phyloP scores from a whole-genome alignment of 768 basidiomycete genomes.

The Leccinum subgranulosum region DNA sequence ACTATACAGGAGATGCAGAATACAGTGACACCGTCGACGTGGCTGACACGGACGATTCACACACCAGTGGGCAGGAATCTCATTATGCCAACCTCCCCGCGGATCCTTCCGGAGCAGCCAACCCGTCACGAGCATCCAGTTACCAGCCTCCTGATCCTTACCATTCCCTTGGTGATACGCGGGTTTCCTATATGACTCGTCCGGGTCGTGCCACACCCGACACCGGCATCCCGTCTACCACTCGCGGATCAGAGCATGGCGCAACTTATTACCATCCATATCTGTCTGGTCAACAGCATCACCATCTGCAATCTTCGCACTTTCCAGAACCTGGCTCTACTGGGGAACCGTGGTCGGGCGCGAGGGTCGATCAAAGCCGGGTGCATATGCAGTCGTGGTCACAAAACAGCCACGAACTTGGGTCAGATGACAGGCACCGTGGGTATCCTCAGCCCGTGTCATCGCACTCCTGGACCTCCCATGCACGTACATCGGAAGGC shows the following conservation, averaged over 20 bases:
- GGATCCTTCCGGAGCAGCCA: conserved; percentile 14
- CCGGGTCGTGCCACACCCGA: conserved; percentile 29
- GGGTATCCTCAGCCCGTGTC: conserved; percentile 25
- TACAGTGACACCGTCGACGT: conserved; percentile 40
- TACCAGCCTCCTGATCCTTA: conserved; percentile 28
- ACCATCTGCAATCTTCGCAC: conserved; percentile 24
- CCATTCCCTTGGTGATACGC: conserved; percentile 26
- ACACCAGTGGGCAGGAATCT: conserved; percentile 13
- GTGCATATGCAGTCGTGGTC: conserved; percentile 24
- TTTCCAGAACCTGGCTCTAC: conserved; percentile 17
- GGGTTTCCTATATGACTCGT: conserved; percentile 26
- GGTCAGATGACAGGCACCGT: conserved; percentile 27
- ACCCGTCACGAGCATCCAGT: conserved; percentile 18
- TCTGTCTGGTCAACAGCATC: conserved; percentile 21
- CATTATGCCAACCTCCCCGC: conserved; percentile 21
- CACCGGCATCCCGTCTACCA: conserved; percentile 17
- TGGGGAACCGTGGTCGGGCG: conserved; percentile 20
- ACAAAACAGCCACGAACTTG: conserved; percentile 23
- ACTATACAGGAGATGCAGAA: conserved; percentile 24
- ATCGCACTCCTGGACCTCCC: conserved; percentile 26
- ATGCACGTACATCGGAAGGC: conserved; percentile 19
- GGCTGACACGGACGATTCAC: conserved; percentile 22
- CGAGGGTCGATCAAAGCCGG: conserved; percentile 23
- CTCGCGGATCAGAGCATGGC: conserved; percentile 26
- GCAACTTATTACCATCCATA: conserved; percentile 27